These are phyloP conservation scores for Ganoderma sp. DNA, from an alignment of 1,284 basidiomycete genomes.

Conservation along the genomic window DNA sequence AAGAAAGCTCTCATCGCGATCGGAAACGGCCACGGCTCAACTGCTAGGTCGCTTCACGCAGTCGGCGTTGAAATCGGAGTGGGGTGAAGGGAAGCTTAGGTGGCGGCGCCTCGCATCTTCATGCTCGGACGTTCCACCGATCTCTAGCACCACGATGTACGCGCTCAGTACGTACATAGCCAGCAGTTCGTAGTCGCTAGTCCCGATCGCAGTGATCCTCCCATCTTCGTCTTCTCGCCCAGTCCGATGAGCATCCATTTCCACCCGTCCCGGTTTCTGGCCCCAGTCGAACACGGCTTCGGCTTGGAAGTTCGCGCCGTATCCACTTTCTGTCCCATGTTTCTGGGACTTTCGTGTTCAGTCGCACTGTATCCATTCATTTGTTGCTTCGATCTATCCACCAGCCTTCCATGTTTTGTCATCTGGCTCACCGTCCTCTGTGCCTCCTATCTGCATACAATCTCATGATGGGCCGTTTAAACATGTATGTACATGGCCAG, in stretches of 20 bases:
- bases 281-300: neutral
- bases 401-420: neutral
- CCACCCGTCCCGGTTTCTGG: neutral
- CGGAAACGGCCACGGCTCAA: neutral
- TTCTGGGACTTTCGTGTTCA: constrained; percentile 11
- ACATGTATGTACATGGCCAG: constrained; percentile 2
- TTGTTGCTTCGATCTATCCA: constrained; percentile 6
- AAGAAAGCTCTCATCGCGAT: neutral
- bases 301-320: neutral
- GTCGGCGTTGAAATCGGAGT: neutral
- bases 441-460: neutral
- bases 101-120: neutral
- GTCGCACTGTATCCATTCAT: constrained; percentile 26
- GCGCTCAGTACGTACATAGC: neutral
- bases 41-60: neutral
- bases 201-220: neutral
- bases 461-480: neutral
- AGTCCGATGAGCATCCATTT: neutral
- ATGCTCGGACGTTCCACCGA: constrained; percentile 1
- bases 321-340: neutral
- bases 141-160: neutral
- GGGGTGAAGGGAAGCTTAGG: neutral
- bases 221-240: neutral
- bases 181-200: neutral
- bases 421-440: neutral